Evolutionary conservation across 345 rosid genomes (phyloP), one percentile per base, ranked within the genome.

Genomic region (Linum tenue): DNA sequence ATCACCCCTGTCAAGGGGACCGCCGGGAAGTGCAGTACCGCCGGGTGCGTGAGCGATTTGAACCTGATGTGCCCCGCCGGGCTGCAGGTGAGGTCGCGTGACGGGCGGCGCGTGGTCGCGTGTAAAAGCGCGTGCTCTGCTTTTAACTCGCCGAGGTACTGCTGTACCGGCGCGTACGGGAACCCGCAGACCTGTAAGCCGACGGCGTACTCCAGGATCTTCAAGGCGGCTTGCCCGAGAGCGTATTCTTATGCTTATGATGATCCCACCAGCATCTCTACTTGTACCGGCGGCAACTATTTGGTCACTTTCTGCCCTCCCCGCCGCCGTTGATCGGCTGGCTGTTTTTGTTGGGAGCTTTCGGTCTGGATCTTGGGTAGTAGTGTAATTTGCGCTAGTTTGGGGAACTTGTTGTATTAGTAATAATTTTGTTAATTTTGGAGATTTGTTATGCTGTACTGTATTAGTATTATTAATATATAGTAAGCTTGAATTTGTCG

Each of bases 111-210:
- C 12, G 92, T 94, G 3, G 79, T 94, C 61, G 97, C 99, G 10
- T 94, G 99, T 60, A 94, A 88, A 72, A 90, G 99, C 51, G 97
- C 99, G 1, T 90, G 99, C 62, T 86, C 67, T 39, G 95, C 99
- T 0, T 94, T 90, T 63, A 94, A 90, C 67, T 86, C 99, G 1
- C 96, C 97, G 0, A 83, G 88, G 56, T 90, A 90, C 56, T 94
- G 97, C 76, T 90, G 99, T 39, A 94, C 99, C 1, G 99, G 97
- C 12, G 80, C 65, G 55, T 94, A 76, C 31, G 96, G 95, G 48
- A 83, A 61, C 59, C 96, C 97, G 0, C 79, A 78, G 56, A 42
- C 97, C 0, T 90, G 99, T 75, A 88, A 90, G 70, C 99, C 97
- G 3, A 90, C 99, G 0, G 89, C 92, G 0, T 94, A 94, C 72